Evolutionary conservation across 768 basidiomycete genomes (phyloP).

Genomic region (Hysterangium stoloniferum): DNA sequence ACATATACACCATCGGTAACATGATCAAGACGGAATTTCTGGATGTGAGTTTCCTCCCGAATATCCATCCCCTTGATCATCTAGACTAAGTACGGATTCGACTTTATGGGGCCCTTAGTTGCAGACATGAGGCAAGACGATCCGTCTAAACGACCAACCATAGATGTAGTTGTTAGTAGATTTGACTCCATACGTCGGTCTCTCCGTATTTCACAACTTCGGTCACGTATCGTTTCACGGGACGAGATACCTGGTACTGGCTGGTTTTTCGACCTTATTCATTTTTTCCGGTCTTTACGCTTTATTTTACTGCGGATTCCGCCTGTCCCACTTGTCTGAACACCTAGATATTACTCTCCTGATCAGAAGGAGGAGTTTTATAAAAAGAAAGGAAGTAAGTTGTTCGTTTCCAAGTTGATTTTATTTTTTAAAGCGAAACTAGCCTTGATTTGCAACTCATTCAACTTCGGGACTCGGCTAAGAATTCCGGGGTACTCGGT

Average conservation of each 20-base stretch:
- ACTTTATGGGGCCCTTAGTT: conserved; percentile 28
- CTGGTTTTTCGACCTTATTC: neutral
- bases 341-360: too few species aligned
- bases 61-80: neutral
- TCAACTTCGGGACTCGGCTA: too few species aligned
- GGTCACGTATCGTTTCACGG: conserved; percentile 12
- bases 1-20: conserved; percentile 39
- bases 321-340: neutral
- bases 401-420: too few species aligned
- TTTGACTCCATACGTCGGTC: conserved; percentile 23
- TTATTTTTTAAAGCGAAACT: too few species aligned
- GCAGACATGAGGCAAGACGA: conserved; percentile 31
- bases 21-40: conserved; percentile 27
- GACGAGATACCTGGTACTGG: neutral
- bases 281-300: neutral
- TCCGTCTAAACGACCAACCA: conserved; percentile 28
- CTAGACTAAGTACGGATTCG: conserved; percentile 20
- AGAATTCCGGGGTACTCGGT: too few species aligned
- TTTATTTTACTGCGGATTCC: neutral
- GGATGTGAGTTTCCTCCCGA: conserved; percentile 16
- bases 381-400: too few species aligned
- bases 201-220: conserved; percentile 26
- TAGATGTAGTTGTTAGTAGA: conserved; percentile 28
- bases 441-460: too few species aligned
- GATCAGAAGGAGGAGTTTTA: too few species aligned